phyloP scores from a whole-genome alignment of 345 rosid species.

The Carallia pectinifolia region DNA sequence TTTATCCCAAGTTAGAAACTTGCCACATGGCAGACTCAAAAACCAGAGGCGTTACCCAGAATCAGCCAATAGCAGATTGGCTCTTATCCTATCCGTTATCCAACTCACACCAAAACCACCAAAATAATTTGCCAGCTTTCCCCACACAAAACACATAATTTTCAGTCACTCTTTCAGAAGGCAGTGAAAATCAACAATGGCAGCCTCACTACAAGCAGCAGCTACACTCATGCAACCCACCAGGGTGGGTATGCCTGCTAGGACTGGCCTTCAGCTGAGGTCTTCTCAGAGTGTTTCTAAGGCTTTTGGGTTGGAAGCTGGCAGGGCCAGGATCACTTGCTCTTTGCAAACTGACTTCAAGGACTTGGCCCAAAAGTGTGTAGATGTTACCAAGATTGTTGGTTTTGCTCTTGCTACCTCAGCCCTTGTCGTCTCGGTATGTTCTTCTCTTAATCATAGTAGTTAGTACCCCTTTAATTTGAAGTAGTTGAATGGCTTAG shows the following conservation, averaged over 20 bases:
- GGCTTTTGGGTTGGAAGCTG: slow-evolving; percentile 58
- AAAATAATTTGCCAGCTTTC: background rate
- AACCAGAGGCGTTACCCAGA: slow-evolving; percentile 28
- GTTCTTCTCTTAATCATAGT: background rate
- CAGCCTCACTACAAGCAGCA: slow-evolving; percentile 89
- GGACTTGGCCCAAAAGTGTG: slow-evolving; percentile 67
- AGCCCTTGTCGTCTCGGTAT: slow-evolving; percentile 86
- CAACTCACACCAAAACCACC: slow-evolving; percentile 39
- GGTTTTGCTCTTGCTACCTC: slow-evolving; percentile 93
- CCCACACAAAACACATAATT: slow-evolving; percentile 5
- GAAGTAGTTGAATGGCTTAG: too few species aligned
- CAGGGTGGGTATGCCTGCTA: slow-evolving; percentile 46
- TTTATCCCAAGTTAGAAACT: slow-evolving; percentile 21
- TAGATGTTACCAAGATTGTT: slow-evolving; percentile 72
- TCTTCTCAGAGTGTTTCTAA: slow-evolving; percentile 47
- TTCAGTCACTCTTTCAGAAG: background rate
- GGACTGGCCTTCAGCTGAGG: slow-evolving; percentile 42
- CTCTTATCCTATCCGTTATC: slow-evolving; percentile 89
- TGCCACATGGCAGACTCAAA: slow-evolving; percentile 51
- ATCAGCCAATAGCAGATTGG: slow-evolving; percentile 57
- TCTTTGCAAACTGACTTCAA: slow-evolving; percentile 67
- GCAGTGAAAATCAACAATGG: slow-evolving; percentile 39
- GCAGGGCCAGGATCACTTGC: slow-evolving; percentile 63
- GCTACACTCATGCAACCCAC: slow-evolving; percentile 82
- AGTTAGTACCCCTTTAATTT: too few species aligned